Evolutionary conservation across 2,329 filamentous ascomycete species (phyloP), one percentile per base, ranked within the genome.

Genomic region (Metarhizium humberi): DNA sequence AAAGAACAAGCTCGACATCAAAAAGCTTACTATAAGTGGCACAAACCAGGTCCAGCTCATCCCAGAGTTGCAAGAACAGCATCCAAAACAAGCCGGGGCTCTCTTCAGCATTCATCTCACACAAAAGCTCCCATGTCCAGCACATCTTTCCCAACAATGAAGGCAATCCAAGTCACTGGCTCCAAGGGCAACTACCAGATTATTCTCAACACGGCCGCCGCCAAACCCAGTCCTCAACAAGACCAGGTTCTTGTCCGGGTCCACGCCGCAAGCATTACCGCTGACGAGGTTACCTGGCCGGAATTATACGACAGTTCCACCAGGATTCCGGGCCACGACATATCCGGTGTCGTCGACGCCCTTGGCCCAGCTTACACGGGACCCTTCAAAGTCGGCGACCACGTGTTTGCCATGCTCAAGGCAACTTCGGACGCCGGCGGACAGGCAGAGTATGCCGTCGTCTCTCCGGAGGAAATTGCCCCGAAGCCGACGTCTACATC

Each of bases 261-360:
- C 0, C 52, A 67, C 13, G 64, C 70, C 1, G 68, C 69, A 0
- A 69, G 67, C 3, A 55, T 72, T 49, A 72, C 69, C 0, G 67
- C 63, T 25, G 67, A 70, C 51, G 70, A 72, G 36, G 50, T 69
- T 2, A 55, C 60, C 1, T 72, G 70, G 70, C 61, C 58, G 1
- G 70, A 70, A 4, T 50, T 70, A 0, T 71, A 70, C 56, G 46
- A 59, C 2, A 63, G 61, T 0, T 54, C 64, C 1, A 47, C 55
- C 2, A 61, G 64, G 3, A 65, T 72, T 13, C 70, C 70, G 0
- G 70, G 70, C 0, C 69, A 70, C 47, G 70, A 72, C 30, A 56
- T 72, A 18, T 71, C 70, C 3, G 70, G 70, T 20, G 56, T 59
- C 5, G 55, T 72, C n/a, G 57, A 53, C 2, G 59, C 57, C 0